Percentiles rank a stretch among this genome's conserved stretches.
Conservation (phyloP, 2,329 filamentous ascomycete genomes). For the Hypoxylon sp. region DNA sequence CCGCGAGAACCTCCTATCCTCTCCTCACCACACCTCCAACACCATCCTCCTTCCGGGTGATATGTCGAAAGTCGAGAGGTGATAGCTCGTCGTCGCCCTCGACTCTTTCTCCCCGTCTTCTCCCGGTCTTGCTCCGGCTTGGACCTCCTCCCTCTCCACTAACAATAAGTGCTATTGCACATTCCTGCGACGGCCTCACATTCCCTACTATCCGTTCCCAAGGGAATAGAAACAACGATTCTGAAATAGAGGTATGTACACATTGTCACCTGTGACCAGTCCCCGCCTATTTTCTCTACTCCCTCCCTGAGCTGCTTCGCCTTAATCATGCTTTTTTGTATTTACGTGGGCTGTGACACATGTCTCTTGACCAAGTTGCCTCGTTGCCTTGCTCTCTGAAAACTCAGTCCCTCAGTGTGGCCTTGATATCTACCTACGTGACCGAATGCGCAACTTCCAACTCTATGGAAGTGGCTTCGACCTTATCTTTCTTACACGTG, state of each 20-base stretch:
- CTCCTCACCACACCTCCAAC: constrained; percentile 31
- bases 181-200: constrained; percentile 33
- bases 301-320: constrained; percentile 12
- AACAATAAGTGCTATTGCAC: constrained; percentile 31
- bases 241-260: constrained; percentile 30
- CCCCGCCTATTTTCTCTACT: constrained; percentile 15
- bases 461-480: constrained; percentile 17
- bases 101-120: background rate
- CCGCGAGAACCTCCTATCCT: constrained; percentile 34
- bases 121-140: constrained; percentile 11
- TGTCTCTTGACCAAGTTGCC: constrained; percentile 33
- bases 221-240: constrained; percentile 1
- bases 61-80: constrained; percentile 36
- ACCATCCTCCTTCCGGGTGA: constrained; percentile 37
- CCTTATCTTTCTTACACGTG: constrained; percentile 22
- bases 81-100: constrained; percentile 19
- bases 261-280: constrained; percentile 13
- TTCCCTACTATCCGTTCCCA: constrained; percentile 18
- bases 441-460: constrained; percentile 24
- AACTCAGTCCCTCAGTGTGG: constrained; percentile 34
- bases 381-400: constrained; percentile 31
- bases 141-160: constrained; percentile 20
- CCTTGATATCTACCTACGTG: constrained; percentile 33
- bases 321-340: constrained; percentile 25
- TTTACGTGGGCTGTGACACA: constrained; percentile 38